Percentiles rank a stretch among this genome's conserved stretches.
Evolutionary conservation across 768 basidiomycete genomes (phyloP).

Genomic region (Lactarius quietus): DNA sequence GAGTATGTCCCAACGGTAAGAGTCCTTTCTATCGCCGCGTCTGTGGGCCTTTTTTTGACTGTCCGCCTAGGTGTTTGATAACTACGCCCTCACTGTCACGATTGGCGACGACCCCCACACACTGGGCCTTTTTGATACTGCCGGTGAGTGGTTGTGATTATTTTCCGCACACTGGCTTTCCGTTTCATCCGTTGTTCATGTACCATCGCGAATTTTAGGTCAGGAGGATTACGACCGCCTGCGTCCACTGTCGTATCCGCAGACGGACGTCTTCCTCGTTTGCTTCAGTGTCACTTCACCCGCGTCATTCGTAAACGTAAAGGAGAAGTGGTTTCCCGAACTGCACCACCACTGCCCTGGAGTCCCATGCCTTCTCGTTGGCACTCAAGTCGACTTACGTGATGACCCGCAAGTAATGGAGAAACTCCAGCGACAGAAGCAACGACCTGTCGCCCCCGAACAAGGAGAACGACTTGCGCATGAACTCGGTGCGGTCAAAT

Average conservation of each 20-base stretch:
- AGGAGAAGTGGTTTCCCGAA: constrained; percentile 99
- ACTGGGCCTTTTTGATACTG: constrained; percentile 96
- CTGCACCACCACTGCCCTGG: constrained; percentile 99
- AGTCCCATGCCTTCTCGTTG: constrained; percentile 98
- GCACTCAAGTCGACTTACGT: constrained; percentile 95
- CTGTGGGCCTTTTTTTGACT: constrained; percentile 22
- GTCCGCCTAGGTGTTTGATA: constrained; percentile 78
- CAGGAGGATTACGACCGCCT: constrained; percentile 99
- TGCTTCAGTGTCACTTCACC: constrained; percentile 99
- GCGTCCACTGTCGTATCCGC: constrained; percentile 97
- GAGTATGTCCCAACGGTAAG: constrained; percentile 97
- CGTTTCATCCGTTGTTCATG: constrained; percentile 19
- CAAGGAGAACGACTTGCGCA: constrained; percentile 93
- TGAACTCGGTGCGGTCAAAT: constrained; percentile 97
- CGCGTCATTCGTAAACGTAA: constrained; percentile 99
- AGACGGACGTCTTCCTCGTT: constrained; percentile 99
- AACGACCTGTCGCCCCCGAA: constrained; percentile 83
- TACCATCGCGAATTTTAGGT: constrained; percentile 44
- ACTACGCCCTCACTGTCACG: constrained; percentile 99
- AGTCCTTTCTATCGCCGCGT: constrained; percentile 34
- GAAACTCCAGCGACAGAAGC: constrained; percentile 95
- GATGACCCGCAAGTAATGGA: constrained; percentile 92
- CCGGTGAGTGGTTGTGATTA: constrained; percentile 57
- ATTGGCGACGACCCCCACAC: constrained; percentile 99
- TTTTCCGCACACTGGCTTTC: not conserved